phyloP scores from a whole-genome alignment of 2,329 filamentous ascomycete species.

The Rhinocladiella mackenziei region DNA sequence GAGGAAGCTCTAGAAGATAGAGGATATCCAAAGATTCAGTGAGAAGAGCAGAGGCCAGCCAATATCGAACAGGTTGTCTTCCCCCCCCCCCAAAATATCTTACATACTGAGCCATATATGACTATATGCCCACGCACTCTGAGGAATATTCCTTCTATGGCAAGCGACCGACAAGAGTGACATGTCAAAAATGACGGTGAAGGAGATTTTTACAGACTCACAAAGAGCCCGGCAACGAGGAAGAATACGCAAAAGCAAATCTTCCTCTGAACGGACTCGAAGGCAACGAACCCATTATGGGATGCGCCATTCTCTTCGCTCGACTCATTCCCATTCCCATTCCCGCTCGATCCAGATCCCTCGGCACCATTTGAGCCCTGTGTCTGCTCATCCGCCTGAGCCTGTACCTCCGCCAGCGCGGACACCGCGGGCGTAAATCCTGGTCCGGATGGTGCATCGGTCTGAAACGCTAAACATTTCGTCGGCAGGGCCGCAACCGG shows the following conservation, averaged over 20 bases:
- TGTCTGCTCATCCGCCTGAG: background rate
- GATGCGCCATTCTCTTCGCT: background rate
- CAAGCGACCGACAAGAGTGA: too few species aligned
- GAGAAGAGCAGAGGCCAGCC: too few species aligned
- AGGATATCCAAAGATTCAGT: too few species aligned
- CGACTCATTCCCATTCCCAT: background rate
- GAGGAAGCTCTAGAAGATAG: too few species aligned
- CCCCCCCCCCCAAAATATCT: too few species aligned
- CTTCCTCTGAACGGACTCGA: background rate
- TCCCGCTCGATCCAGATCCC: background rate
- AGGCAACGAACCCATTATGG: background rate
- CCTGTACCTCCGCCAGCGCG: slow-evolving; percentile 1
- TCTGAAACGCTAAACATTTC: slow-evolving; percentile 2
- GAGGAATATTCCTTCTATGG: too few species aligned
- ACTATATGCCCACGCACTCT: too few species aligned
- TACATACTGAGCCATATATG: too few species aligned
- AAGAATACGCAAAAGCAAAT: background rate
- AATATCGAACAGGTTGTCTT: too few species aligned
- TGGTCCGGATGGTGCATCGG: background rate
- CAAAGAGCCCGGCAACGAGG: background rate
- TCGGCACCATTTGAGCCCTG: background rate
- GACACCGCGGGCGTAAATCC: background rate
- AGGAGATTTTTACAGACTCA: background rate
- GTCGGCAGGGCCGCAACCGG: background rate
- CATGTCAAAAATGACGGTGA: too few species aligned